phyloP scores from a whole-genome alignment of 306 rosid species.

The Oxytropis ochrocephala region DNA sequence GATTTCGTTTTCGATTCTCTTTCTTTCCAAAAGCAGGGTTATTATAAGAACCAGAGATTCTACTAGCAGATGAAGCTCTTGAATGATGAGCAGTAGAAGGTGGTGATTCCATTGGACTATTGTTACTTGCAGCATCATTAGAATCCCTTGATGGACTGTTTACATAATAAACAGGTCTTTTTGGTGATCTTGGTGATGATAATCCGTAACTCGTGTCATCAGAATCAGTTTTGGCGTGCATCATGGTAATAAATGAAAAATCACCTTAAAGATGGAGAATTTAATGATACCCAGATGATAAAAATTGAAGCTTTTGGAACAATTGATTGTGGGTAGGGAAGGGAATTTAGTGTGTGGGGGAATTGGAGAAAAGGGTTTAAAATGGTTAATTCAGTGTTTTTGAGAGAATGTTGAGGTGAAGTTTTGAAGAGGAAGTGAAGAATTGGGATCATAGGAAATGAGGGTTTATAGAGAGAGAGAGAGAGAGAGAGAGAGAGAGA shows the following conservation, averaged over 20 bases:
- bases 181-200: slow-evolving; percentile 64
- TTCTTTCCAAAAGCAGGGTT: slow-evolving; percentile 32
- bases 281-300: slow-evolving; percentile 17
- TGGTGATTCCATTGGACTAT: slow-evolving; percentile 65
- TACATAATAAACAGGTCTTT: slow-evolving; percentile 55
- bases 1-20: slow-evolving; percentile 27
- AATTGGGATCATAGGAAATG: neutral
- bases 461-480: neutral
- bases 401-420: neutral
- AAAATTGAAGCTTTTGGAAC: neutral
- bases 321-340: neutral
- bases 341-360: neutral
- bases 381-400: neutral
- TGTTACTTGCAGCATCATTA: slow-evolving; percentile 71
- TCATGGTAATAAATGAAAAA: slow-evolving; percentile 13
- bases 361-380: neutral
- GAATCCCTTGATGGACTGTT: slow-evolving; percentile 81
- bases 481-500: neutral
- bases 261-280: neutral
- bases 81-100: slow-evolving; percentile 65
- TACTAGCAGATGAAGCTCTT: slow-evolving; percentile 55
- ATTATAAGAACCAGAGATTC: slow-evolving; percentile 53
- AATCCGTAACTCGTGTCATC: slow-evolving; percentile 62
- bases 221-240: slow-evolving; percentile 71
- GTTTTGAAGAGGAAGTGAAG: neutral